These are phyloP conservation scores for Tetrahymena borealis DNA, from an alignment of 73 alveolate genomes.

Conservation along the genomic window DNA sequence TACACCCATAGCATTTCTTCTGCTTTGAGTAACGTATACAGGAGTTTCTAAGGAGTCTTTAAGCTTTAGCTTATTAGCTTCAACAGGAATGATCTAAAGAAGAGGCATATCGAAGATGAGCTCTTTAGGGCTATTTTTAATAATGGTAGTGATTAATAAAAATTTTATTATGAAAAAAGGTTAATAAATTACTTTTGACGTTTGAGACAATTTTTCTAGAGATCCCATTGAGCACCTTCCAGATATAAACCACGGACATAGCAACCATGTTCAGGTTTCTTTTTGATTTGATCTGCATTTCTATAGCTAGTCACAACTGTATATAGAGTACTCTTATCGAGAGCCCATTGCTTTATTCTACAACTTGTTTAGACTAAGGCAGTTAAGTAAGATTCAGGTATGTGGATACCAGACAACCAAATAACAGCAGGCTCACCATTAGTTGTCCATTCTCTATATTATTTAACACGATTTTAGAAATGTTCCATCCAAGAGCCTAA, in stretches of 20 bases:
- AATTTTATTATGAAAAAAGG: background rate
- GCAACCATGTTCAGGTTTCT: slow-evolving; percentile 96
- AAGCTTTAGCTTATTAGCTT: slow-evolving; percentile 95
- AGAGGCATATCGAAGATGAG: slow-evolving; percentile 94
- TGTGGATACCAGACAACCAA: slow-evolving; percentile 99
- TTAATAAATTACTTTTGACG: background rate
- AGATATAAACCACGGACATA: slow-evolving; percentile 95
- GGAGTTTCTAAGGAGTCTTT: slow-evolving; percentile 78
- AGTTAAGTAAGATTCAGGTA: slow-evolving; percentile 97
- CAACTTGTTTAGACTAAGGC: slow-evolving; percentile 99
- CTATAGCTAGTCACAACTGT: slow-evolving; percentile 90
- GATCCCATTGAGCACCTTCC: slow-evolving; percentile 99
- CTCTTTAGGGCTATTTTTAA: slow-evolving; percentile 96
- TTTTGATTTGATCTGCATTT: slow-evolving; percentile 82
- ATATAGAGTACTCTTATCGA: slow-evolving; percentile 97
- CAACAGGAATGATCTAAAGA: slow-evolving; percentile 92
- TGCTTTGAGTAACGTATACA: slow-evolving; percentile 95
- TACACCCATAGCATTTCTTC: slow-evolving; percentile 99
- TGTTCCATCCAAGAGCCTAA: slow-evolving; percentile 97
- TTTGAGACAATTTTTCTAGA: slow-evolving; percentile 77
- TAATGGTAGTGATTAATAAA: slow-evolving; percentile 19
- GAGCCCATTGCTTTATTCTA: slow-evolving; percentile 98
- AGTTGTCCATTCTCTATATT: slow-evolving; percentile 90
- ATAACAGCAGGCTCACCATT: slow-evolving; percentile 96
- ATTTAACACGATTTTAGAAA: slow-evolving; percentile 85